Percentiles rank a stretch among this genome's conserved stretches.
These are phyloP conservation scores for Dioscorea dumetorum DNA, from an alignment of 106 monocot genomes.

Conservation along the genomic window DNA sequence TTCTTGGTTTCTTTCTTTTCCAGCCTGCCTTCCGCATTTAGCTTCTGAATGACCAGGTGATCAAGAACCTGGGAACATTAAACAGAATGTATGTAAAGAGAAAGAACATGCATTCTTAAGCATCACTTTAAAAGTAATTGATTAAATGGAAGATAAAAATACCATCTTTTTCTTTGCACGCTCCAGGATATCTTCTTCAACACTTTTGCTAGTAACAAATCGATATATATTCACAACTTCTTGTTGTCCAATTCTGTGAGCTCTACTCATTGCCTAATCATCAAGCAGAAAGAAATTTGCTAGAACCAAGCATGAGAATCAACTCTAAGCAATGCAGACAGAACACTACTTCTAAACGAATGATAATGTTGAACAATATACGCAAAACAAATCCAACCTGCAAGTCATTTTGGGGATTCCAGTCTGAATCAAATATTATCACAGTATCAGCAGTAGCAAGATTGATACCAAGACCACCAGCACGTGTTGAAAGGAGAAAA, in stretches of 20 bases:
- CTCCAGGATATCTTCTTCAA: conserved; percentile 98
- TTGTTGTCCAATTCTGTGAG: conserved; percentile 97
- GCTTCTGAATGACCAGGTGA: conserved; percentile 98
- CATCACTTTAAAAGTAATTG: too few relatives aligned
- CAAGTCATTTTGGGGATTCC: conserved; percentile 99
- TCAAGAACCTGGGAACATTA: conserved; percentile 68
- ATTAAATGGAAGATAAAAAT: conserved; percentile 5
- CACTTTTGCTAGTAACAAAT: conserved; percentile 97
- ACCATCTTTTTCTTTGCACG: conserved; percentile 99
- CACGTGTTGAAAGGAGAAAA: conserved; percentile 97
- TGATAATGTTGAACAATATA: too few relatives aligned
- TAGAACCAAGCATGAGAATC: neutral
- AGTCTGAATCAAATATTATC: conserved; percentile 98
- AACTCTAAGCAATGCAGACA: neutral
- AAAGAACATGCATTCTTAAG: too few relatives aligned
- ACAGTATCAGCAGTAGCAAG: conserved; percentile 99
- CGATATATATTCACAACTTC: conserved; percentile 98
- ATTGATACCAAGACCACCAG: conserved; percentile 97
- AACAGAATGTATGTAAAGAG: neutral
- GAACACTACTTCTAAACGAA: too few relatives aligned
- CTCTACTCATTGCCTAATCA: conserved; percentile 94
- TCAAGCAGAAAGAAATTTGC: neutral
- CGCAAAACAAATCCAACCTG: conserved; percentile 49
- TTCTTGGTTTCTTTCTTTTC: conserved; percentile 99
- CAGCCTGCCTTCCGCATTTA: conserved; percentile 95